Conservation (phyloP, 148 eudicot species). For the Vaccinium vitisidaea region DNA sequence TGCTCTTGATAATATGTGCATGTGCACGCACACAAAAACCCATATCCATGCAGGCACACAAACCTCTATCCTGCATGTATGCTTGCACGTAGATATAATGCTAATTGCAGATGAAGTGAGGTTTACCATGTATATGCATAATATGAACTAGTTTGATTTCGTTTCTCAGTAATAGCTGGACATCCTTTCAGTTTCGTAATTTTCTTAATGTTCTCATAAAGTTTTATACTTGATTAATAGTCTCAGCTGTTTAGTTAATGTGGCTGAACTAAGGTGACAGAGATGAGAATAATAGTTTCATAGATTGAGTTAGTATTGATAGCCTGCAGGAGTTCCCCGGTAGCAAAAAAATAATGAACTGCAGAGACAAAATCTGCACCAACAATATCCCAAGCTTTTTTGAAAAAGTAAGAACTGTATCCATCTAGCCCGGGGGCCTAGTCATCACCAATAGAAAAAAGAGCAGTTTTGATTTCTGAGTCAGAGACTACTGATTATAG, state of each 20-base stretch:
- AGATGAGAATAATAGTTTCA: background rate
- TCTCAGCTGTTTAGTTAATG: background rate
- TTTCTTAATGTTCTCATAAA: background rate
- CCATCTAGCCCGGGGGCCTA: no score
- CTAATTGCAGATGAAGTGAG: background rate
- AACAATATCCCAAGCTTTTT: no score
- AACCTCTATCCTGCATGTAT: background rate
- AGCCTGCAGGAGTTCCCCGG: no score
- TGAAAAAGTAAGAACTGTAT: no score
- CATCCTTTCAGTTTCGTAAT: background rate
- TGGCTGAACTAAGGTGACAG: background rate
- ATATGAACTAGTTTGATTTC: background rate
- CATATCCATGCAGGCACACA: background rate
- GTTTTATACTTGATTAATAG: background rate
- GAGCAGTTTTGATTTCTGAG: no score
- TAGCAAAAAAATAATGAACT: no score
- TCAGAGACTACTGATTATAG: no score
- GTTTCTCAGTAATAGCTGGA: background rate
- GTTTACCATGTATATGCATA: background rate
- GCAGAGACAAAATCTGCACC: no score
- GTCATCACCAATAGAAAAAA: no score
- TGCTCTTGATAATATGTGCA: no score
- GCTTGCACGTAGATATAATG: background rate
- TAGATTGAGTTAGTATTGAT: no score
- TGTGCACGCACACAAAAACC: no score